phyloP scores from a whole-genome alignment of 2,329 filamentous ascomycete genomes.

The Daldinia sp. region DNA sequence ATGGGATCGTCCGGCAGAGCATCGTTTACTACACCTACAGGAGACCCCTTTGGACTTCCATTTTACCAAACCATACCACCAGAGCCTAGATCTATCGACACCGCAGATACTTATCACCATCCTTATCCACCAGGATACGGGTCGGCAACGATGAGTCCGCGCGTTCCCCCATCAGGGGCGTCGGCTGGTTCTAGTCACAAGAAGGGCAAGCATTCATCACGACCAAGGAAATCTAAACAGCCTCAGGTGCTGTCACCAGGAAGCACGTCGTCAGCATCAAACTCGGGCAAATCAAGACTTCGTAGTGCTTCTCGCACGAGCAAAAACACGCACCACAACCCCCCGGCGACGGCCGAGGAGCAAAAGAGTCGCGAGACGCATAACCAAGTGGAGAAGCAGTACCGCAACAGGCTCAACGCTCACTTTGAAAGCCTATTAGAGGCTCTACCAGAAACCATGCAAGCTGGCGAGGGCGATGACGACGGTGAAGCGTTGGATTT shows the following conservation, averaged over 20 bases:
- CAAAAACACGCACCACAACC: slow-evolving; percentile 54
- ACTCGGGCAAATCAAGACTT: slow-evolving; percentile 47
- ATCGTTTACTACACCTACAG: slow-evolving; percentile 42
- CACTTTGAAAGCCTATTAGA: slow-evolving; percentile 60
- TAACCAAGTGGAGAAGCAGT: slow-evolving; percentile 63
- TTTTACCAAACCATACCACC: slow-evolving; percentile 43
- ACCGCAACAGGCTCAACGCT: slow-evolving; percentile 60
- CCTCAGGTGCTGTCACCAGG: slow-evolving; percentile 42
- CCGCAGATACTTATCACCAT: slow-evolving; percentile 45
- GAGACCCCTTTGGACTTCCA: slow-evolving; percentile 46
- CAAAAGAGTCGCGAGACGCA: slow-evolving; percentile 55
- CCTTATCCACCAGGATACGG: slow-evolving; percentile 46
- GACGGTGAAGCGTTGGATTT: slow-evolving; percentile 46
- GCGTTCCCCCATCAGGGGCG: slow-evolving; percentile 37
- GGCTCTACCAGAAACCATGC: slow-evolving; percentile 55
- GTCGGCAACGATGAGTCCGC: slow-evolving; percentile 39
- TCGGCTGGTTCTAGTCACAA: slow-evolving; percentile 38
- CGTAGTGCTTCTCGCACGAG: slow-evolving; percentile 52
- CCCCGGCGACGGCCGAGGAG: slow-evolving; percentile 51
- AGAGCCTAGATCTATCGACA: slow-evolving; percentile 41
- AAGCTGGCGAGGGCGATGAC: slow-evolving; percentile 47
- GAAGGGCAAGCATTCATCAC: slow-evolving; percentile 40
- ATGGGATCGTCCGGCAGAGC: slow-evolving; percentile 43
- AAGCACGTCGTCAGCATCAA: slow-evolving; percentile 37
- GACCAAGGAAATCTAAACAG: slow-evolving; percentile 38